Percentiles rank a stretch among this genome's conserved stretches.
These are phyloP conservation scores for Cerioporus squamosus DNA, from an alignment of 1,284 basidiomycete species.

Conservation along the genomic window DNA sequence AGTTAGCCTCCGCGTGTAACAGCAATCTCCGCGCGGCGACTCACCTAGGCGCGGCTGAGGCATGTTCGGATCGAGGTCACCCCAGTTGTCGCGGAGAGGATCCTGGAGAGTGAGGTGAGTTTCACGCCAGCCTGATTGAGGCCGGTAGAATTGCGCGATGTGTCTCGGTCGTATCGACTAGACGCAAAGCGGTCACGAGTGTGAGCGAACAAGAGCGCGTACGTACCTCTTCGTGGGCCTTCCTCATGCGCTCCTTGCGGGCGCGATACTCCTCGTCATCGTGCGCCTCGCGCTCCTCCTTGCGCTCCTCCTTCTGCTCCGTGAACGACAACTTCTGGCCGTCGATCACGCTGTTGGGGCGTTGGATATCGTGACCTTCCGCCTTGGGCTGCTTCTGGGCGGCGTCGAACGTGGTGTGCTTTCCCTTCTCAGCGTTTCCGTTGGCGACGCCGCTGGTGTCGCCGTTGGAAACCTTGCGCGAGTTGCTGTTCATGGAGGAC, in stretches of 20 bases:
- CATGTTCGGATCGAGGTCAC: conserved; percentile 59
- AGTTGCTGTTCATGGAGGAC: conserved; percentile 12
- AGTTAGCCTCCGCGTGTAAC: neutral
- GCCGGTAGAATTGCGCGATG: no score
- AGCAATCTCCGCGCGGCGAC: neutral
- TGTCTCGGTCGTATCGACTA: no score
- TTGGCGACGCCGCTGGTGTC: conserved; percentile 6
- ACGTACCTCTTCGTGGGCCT: conserved; percentile 49
- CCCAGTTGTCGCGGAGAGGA: conserved; percentile 66
- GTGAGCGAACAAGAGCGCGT: neutral
- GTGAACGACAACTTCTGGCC: conserved; percentile 25
- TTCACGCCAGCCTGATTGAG: no score
- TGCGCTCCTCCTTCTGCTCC: conserved; percentile 30
- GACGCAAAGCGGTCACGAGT: neutral
- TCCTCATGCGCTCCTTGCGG: conserved; percentile 49
- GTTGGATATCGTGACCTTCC: neutral
- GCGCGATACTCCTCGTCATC: conserved; percentile 26
- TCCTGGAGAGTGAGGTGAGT: conserved; percentile 40
- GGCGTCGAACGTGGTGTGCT: conserved; percentile 17
- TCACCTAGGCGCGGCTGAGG: conserved; percentile 24
- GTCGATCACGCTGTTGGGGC: neutral
- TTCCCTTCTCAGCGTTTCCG: conserved; percentile 14
- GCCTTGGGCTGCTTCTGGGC: conserved; percentile 14
- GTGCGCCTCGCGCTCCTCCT: conserved; percentile 26
- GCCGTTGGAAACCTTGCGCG: conserved; percentile 9